Evolutionary conservation across 225 moss, liverwort and hornwort species (phyloP).

Genomic region (Rhytidiadelphus loreus): DNA sequence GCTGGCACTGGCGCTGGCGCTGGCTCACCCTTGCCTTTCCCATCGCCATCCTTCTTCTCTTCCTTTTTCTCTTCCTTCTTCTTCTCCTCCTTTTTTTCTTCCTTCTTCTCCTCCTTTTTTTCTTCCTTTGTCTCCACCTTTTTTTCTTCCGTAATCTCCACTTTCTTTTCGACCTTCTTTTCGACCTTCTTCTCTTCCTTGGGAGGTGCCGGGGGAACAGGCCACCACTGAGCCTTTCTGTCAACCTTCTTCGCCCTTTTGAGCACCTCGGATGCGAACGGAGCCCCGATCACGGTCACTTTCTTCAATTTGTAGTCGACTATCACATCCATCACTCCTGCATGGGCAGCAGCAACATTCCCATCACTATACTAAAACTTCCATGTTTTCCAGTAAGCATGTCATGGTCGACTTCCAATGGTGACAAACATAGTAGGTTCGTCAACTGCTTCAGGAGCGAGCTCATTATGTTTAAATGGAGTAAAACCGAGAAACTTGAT

Average conservation of each 20-base stretch:
- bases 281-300: conserved; percentile 38
- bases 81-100: background rate
- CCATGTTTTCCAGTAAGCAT: background rate
- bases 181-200: background rate
- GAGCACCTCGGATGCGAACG: conserved; percentile 19
- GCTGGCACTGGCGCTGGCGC: background rate
- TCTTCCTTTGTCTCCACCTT: background rate
- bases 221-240: conserved; percentile 27
- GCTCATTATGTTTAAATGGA: background rate
- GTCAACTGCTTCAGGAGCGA: background rate
- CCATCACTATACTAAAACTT: background rate
- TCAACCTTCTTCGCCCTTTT: conserved; percentile 32
- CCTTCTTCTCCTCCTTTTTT: background rate
- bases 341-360: background rate
- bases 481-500: background rate
- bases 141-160: background rate
- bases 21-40: conserved; percentile 9
- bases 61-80: background rate
- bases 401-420: background rate
- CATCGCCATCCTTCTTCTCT: background rate
- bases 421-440: background rate
- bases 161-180: background rate
- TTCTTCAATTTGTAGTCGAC: conserved; percentile 8
- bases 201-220: background rate
- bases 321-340: conserved; percentile 44